These are phyloP conservation scores for Metarhizium album DNA, from an alignment of 2,329 filamentous ascomycete species.

Conservation along the genomic window DNA sequence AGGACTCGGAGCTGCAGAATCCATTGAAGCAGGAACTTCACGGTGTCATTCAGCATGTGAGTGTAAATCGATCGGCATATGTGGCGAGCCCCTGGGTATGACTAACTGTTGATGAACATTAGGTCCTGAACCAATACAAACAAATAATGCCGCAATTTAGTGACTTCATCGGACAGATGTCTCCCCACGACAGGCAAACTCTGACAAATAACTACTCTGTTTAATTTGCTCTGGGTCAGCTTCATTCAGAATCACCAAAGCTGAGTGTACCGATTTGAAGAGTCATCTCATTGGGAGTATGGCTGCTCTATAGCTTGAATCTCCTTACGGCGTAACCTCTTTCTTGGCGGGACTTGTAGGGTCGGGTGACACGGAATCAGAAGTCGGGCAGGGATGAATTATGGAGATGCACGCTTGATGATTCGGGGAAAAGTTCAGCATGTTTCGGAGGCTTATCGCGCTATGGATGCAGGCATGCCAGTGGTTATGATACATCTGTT, in stretches of 20 bases:
- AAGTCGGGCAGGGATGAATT: not conserved
- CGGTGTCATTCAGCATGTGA: constrained; percentile 66
- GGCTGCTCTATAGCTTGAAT: not conserved
- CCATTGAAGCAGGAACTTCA: constrained; percentile 56
- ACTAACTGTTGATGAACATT: constrained; percentile 1
- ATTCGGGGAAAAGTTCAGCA: not conserved
- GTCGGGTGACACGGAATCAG: not conserved
- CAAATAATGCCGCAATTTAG: constrained; percentile 49
- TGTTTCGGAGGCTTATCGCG: constrained; percentile 1
- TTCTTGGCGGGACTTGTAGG: not conserved
- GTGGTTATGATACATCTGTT: not conserved
- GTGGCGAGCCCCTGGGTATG: not conserved
- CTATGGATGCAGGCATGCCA: constrained; percentile 3
- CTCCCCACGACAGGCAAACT: constrained; percentile 36
- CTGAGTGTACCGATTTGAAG: not conserved
- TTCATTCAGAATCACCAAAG: not conserved
- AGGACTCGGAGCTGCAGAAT: constrained; percentile 48
- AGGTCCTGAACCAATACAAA: constrained; percentile 45
- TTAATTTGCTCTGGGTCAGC: constrained; percentile 12
- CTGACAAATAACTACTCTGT: constrained; percentile 38
- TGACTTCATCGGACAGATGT: constrained; percentile 41
- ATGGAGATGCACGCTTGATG: not conserved
- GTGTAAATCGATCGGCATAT: constrained; percentile 16
- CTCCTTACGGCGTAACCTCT: not conserved
- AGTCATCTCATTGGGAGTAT: not conserved